Evolutionary conservation across 1,284 basidiomycete species (phyloP).

Genomic region (Lentinus polychrous): DNA sequence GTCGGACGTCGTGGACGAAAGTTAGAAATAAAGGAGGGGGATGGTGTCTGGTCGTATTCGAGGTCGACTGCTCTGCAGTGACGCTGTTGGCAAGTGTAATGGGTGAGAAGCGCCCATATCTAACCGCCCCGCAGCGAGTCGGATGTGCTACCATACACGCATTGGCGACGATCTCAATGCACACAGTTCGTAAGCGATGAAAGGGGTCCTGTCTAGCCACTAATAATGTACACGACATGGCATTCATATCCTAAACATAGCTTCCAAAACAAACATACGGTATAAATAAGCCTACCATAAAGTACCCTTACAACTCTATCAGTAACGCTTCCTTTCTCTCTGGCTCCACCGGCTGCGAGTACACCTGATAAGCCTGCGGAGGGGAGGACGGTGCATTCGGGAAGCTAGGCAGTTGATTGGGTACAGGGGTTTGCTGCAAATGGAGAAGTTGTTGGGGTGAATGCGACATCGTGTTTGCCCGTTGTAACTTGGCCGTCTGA

Average conservation of each 20-base stretch:
- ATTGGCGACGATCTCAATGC: no score
- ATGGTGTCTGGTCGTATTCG: no score
- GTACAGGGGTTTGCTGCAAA: slow-evolving; percentile 24
- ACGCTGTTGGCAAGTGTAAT: not conserved
- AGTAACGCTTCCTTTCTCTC: slow-evolving; percentile 79
- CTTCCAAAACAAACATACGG: not conserved
- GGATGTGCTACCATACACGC: not conserved
- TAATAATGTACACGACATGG: not conserved
- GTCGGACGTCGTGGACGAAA: not conserved
- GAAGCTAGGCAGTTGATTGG: slow-evolving; percentile 49
- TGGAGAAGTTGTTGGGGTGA: slow-evolving; percentile 28
- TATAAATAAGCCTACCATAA: not conserved
- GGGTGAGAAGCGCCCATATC: not conserved
- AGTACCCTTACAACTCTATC: slow-evolving; percentile 58
- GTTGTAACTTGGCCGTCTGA: no score
- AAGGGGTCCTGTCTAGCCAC: not conserved
- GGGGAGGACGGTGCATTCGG: slow-evolving; percentile 61
- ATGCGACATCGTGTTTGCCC: slow-evolving; percentile 21
- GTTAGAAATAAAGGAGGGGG: no score
- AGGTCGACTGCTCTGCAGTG: not conserved
- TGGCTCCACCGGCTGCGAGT: slow-evolving; percentile 45
- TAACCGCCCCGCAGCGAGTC: not conserved
- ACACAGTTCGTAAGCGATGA: no score
- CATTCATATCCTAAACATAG: not conserved
- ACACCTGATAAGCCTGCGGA: slow-evolving; percentile 50